Base-by-base conservation (phyloP, 768 basidiomycete species). In the Trametes maxima region DNA sequence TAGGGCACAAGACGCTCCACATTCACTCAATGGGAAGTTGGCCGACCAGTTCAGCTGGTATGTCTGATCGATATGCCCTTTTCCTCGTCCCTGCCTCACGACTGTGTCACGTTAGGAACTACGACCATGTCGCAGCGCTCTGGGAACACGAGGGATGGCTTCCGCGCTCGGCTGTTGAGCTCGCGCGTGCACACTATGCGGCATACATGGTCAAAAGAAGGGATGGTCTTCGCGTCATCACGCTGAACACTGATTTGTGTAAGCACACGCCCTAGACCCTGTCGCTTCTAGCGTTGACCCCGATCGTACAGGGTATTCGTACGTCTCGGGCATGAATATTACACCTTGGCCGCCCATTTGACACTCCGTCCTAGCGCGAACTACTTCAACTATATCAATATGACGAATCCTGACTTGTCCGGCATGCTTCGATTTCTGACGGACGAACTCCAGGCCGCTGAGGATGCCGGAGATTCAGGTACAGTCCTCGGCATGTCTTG, bases 381-480 rank as follows among this genome's bases (percentile, higher is more conserved):
- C 69, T 85, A 82, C 64, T 89, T 90, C 75, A 88, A 87, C 70
- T 92, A 87, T 68, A 86, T 92, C 74, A 89, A 92, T 66, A 79
- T 89, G 68, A 85, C 85, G 22, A 70, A 82, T 24, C 82, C 86
- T 12, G 90, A 92, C 71, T 77, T 78, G 42, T 90, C 87, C 45
- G 89, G 90, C 21, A 88, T 91, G 85, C 76, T 92, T 66, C 79
- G 87, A 39, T 91, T 90, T 74, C 67, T 92, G 64, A 91, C 90
- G 6, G 85, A 90, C 60, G 88, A 92, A 70, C 75, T 92, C 14
- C 90, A 92, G 71, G 85, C 79, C 54, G 89, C 90, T 8, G 90
- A 92, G 72, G 90, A 92, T 68, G 79, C 80, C 21, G 86, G 89
- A 8, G 89, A 91, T 55, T 77, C 87, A 67, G 89, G 88, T 85